phyloP scores from a whole-genome alignment of 306 rosid genomes.

The Luffa acutangula region DNA sequence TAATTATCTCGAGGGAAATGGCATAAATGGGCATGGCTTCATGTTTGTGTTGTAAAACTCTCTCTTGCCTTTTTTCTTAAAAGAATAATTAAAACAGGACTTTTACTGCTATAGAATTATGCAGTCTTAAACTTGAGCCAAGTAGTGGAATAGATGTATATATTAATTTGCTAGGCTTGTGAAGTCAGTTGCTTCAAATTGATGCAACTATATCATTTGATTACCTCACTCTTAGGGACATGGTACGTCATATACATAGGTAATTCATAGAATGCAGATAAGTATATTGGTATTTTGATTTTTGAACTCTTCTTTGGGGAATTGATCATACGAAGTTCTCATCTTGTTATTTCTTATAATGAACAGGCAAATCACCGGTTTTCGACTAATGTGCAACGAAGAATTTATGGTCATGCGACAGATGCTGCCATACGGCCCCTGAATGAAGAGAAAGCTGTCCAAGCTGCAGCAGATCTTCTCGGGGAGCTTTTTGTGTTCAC shows the following conservation, averaged over 20 bases:
- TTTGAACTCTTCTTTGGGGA: neutral
- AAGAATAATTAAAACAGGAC: neutral
- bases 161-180: neutral
- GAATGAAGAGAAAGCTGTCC: constrained; percentile 74
- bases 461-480: constrained; percentile 70
- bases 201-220: neutral
- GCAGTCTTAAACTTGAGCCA: neutral
- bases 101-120: neutral
- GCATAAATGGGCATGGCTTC: neutral
- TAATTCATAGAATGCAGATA: neutral
- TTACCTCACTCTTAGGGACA: neutral
- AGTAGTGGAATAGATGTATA: neutral
- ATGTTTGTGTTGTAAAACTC: neutral
- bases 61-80: no score
- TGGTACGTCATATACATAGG: neutral
- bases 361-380: constrained; percentile 56
- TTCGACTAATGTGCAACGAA: constrained; percentile 54
- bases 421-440: constrained; percentile 60
- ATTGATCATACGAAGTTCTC: neutral
- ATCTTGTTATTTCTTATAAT: neutral
- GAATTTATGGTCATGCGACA: constrained; percentile 59
- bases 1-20: neutral
- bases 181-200: neutral
- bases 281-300: neutral
- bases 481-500: constrained; percentile 71